A percentile compares a stretch with the other conserved stretches of the same genome.
phyloP scores from a whole-genome alignment of 257 asterid species.

The Solanum okadae region DNA sequence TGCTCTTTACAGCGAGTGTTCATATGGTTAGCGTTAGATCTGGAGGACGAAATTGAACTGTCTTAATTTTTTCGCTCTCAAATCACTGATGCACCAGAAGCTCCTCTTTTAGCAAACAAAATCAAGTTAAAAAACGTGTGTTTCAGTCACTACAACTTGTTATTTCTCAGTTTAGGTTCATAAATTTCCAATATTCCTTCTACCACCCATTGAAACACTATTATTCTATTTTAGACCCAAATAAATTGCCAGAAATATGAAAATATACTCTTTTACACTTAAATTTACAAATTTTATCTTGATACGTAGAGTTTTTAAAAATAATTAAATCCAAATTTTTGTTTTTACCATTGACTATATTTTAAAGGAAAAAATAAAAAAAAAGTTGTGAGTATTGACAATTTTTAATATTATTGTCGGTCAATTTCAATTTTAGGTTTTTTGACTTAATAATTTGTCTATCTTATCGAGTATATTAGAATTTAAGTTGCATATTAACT shows the following conservation, averaged over 20 bases:
- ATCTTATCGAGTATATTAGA: background rate
- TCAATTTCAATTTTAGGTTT: background rate
- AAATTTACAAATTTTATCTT: background rate
- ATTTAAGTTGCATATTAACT: background rate
- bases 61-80: background rate
- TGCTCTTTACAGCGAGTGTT: background rate
- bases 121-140: background rate
- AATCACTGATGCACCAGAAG: background rate
- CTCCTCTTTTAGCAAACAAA: background rate
- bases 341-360: background rate
- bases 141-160: background rate
- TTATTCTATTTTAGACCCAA: background rate
- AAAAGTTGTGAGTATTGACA: background rate
- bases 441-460: background rate
- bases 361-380: background rate
- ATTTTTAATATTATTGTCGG: background rate
- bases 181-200: background rate
- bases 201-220: background rate
- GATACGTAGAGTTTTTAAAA: background rate
- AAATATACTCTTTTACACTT: background rate
- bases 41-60: background rate
- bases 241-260: background rate
- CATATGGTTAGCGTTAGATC: background rate
- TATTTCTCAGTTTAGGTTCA: background rate
- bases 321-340: background rate